A percentile compares a stretch with the other conserved stretches of the same genome.
phyloP scores from a whole-genome alignment of 768 basidiomycete genomes.

The Coprinopsis cinerea region DNA sequence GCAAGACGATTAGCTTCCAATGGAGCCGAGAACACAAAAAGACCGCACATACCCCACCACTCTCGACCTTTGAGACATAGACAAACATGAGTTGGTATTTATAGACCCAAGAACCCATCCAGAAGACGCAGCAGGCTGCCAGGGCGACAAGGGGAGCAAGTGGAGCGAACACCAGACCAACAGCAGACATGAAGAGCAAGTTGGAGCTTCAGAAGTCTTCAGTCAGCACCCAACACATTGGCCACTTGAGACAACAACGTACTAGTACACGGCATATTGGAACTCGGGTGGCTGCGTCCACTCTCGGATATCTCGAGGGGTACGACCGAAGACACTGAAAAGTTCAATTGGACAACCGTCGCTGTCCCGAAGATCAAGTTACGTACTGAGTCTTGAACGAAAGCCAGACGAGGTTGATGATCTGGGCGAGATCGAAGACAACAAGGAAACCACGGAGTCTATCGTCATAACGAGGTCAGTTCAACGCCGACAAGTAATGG shows the following conservation, averaged over 20 bases:
- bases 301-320: conserved; percentile 84
- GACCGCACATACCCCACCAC: conserved; percentile 70
- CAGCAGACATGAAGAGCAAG: conserved; percentile 85
- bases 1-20: conserved; percentile 4
- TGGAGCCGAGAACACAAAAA: conserved; percentile 4
- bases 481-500: not conserved
- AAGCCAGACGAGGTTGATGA: conserved; percentile 82
- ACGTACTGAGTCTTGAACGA: conserved; percentile 78
- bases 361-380: not conserved
- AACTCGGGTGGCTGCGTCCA: conserved; percentile 90
- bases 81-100: conserved; percentile 99
- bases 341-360: not conserved
- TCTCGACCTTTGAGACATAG: conserved; percentile 82
- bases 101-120: conserved; percentile 82
- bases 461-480: not conserved
- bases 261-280: conserved; percentile 83
- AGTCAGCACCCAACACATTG: conserved; percentile 10
- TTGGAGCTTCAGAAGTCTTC: conserved; percentile 39
- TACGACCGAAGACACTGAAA: conserved; percentile 72
- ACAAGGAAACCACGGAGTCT: conserved; percentile 92
- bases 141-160: conserved; percentile 86
- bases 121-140: conserved; percentile 80
- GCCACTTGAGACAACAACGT: conserved; percentile 24
- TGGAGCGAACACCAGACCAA: conserved; percentile 91
- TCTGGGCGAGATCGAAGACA: conserved; percentile 93